Evolutionary conservation across 2,329 filamentous ascomycete genomes (phyloP), one percentile per base, ranked within the genome.

Genomic region (Botrytis paeoniae): DNA sequence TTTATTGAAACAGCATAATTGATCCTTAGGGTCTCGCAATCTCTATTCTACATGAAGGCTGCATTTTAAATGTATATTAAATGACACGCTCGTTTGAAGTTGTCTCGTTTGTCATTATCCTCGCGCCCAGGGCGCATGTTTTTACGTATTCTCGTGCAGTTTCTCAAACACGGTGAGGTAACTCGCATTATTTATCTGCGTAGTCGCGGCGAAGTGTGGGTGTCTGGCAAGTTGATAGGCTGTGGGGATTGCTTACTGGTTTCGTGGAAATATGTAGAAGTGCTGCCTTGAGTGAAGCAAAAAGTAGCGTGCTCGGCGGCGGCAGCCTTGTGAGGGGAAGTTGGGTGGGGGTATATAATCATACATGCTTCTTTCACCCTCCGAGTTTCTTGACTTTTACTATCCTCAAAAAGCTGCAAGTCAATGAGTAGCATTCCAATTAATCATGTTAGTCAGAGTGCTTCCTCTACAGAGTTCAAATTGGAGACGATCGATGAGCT

Each of bases 11-110:
- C 48, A n/a, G 12, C 25, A 14, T n/a, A n/a, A n/a, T n/a, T n/a
- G n/a, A n/a, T n/a, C 48, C 48, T 14, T 7, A n/a, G 25, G 25
- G 12, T 54, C 12, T 54, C 48, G 8, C 6, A 7, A 54, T 14
- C 25, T 5, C 25, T 14, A n/a, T n/a, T 3, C 1, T 3, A n/a
- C 16, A n/a, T 16, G 48, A 54, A n/a, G 1, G 25, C 12, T n/a
- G 12, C 12, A 6, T 1, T n/a, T 2, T n/a, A 14, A 20, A 6
- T 14, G 45, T 12, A 1, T 14, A n/a, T 51, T 14, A 0, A n/a
- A 51, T 51, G 25, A n/a, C 12, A 5, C 48, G 12, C 48, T 54
- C 12, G 1, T 54, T n/a, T n/a, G 25, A n/a, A n/a, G 25, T 54
- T 54, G 48, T n/a, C 48, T 54, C 25, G 48, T 16, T 54, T 54